Evolutionary conservation across 352 stramenopile species (phyloP), one percentile per base, ranked within the genome.

Genomic region (Albugo laibachii): DNA sequence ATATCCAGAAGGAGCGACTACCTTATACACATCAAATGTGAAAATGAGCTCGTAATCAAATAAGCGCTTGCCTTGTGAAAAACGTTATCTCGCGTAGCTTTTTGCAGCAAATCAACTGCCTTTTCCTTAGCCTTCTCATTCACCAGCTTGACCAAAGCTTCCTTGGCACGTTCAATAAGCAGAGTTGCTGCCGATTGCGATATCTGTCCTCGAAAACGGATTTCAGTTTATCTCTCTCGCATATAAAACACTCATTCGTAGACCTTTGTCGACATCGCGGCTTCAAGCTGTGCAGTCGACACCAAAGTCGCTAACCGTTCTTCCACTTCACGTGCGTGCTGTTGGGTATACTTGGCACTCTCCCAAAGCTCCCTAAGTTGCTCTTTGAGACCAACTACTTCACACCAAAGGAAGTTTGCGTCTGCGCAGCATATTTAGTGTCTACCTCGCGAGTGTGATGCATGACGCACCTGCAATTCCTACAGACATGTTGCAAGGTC

Each of bases 41-140:
- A 31, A n/a, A 8, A 31, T 31, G 8, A 31, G 24, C 24, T 10
- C 24, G 8, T n/a, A 31, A 8, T 31, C 8, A 8, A 31, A 31
- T 3, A 10, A 8, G 55, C 57, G 18, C 61, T 67, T 11, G 62
- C 47, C 6, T 83, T 66, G 47, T 72, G 80, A 24, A 78, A 60
- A 2, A 67, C 77, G 10, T 78, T 69, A 47, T 83, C 71, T 35
- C 80, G 53, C 46, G 80, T 79, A 36, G 57, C 69, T 41, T 20
- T 62, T 19, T 83, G 68, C 8, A 81, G 15, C 0, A 42, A 45
- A 15, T 59, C 43, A 0, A 78, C 13, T 2, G 42, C 50, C 6
- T 57, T 47, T 1, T 56, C 11, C 19, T 80, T 62, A 11, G 63
- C 71, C 49, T 83, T 83, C 19, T 60, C 53, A 2, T 58, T 51